phyloP scores from a whole-genome alignment of 768 basidiomycete species.

The Hydnomerulius pinastri region DNA sequence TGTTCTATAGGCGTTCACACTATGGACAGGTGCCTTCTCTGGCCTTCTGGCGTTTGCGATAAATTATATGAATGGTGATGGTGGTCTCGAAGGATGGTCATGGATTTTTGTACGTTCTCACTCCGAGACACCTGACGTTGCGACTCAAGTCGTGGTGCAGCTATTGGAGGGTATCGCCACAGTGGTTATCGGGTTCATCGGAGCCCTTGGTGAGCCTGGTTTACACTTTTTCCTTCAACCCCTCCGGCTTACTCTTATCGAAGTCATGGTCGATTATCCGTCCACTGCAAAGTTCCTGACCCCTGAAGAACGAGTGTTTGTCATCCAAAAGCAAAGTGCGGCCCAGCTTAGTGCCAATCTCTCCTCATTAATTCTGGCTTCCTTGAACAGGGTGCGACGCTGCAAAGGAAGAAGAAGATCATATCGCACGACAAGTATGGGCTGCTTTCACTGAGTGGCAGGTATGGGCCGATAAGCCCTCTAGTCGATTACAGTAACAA shows the following conservation, averaged over 20 bases:
- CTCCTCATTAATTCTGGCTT: background rate
- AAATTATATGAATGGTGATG: slow-evolving; percentile 48
- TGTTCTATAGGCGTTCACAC: background rate
- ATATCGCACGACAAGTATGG: slow-evolving; percentile 51
- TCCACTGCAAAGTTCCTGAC: slow-evolving; percentile 61
- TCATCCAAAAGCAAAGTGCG: slow-evolving; percentile 59
- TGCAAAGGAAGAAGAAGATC: slow-evolving; percentile 62
- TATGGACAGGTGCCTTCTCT: slow-evolving; percentile 44
- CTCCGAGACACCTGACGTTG: too few species aligned
- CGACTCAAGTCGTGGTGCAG: background rate
- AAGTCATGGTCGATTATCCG: slow-evolving; percentile 64
- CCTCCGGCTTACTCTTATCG: background rate
- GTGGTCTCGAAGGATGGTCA: slow-evolving; percentile 55
- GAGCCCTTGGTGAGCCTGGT: slow-evolving; percentile 44
- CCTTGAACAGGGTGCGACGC: slow-evolving; percentile 53
- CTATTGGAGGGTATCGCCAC: slow-evolving; percentile 65
- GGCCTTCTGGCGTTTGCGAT: slow-evolving; percentile 56
- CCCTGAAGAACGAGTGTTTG: slow-evolving; percentile 57
- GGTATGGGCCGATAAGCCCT: slow-evolving; percentile 29
- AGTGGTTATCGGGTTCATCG: slow-evolving; percentile 52
- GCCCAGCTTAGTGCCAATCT: background rate
- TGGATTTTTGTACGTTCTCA: slow-evolving; percentile 56
- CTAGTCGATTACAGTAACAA: background rate
- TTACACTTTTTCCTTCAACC: background rate
- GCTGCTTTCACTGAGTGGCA: slow-evolving; percentile 64